Base-by-base conservation (phyloP, 148 eudicot genomes). In the Heliamphora exappendiculata region DNA sequence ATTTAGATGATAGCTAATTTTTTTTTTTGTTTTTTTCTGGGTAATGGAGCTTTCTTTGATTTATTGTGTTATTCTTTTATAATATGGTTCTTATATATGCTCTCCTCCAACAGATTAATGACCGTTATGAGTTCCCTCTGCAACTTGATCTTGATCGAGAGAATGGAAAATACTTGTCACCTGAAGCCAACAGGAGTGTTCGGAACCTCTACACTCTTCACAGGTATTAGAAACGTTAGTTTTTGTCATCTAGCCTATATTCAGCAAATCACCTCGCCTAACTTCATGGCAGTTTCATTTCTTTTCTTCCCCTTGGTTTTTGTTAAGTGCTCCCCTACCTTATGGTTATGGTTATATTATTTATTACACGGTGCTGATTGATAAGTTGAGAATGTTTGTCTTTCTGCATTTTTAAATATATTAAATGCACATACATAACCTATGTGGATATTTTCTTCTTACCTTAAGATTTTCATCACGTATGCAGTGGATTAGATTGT, bases 111-210 rank as follows among this genome's bases (percentile, higher is more conserved):
- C 82, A 94, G 98, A 91, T 94, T 84, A 94, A 94, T 80, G 98
- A 94, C 72, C 94, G 98, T 10, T 94, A 94, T 82, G 98, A 94
- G 85, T 94, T 94, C 70, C 98, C 98, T 76, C 83, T 91, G 75
- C 83, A 91, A 85, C 97, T 94, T 77, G 98, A 94, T 85, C 98
- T 94, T 62, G 98, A 94, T 73, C 89, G 88, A 76, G 98, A 94
- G 69, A 71, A 94, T 76, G 91, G 98, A 59, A 94, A 90, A 77
- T 94, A 94, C 79, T 79, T 94, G 70, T 91, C 98, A 75, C 98
- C 98, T 12, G 97, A 94, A 10, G 97, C 98, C 12, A 91, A 94
- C 82, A 85, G 84, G 85, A 89, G 89, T 74, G 88, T 94, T 41
- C 89, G 97, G 36, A 94, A 94, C 77, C 87, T 90, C 57, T 94